A percentile compares a stretch with the other conserved stretches of the same genome.
Conservation (phyloP, 768 basidiomycete genomes). For the Tulasnella sp. region DNA sequence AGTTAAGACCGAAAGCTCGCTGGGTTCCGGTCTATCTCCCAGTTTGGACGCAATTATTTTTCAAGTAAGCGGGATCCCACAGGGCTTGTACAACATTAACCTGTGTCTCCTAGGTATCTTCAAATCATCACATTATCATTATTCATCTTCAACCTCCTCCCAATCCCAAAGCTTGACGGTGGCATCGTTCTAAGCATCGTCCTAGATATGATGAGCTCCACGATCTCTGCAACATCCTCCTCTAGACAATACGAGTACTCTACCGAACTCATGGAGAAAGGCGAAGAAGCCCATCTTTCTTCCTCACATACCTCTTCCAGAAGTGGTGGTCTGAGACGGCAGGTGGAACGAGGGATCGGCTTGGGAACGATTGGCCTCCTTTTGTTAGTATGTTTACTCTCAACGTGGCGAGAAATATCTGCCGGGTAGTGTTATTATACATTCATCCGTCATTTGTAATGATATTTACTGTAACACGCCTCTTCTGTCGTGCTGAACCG, state of each 20-base stretch:
- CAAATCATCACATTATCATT: slow-evolving; percentile 66
- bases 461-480: slow-evolving; percentile 11
- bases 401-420: neutral
- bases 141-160: slow-evolving; percentile 78
- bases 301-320: neutral
- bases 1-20: slow-evolving; percentile 44
- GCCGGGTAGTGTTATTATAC: neutral
- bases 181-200: slow-evolving; percentile 49
- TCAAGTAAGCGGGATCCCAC: slow-evolving; percentile 50
- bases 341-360: slow-evolving; percentile 1
- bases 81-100: neutral
- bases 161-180: slow-evolving; percentile 70
- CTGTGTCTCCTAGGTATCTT: slow-evolving; percentile 49
- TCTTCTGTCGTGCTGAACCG: neutral
- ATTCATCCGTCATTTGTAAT: neutral
- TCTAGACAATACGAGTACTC: neutral
- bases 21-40: slow-evolving; percentile 46
- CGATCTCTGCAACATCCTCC: neutral
- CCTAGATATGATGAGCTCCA: slow-evolving; percentile 32
- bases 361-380: slow-evolving; percentile 8
- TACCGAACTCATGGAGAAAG: slow-evolving; percentile 17
- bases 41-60: slow-evolving; percentile 43
- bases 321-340: neutral
- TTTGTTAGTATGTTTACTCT: slow-evolving; percentile 1
- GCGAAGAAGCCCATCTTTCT: neutral